Evolutionary conservation across 305 asterid genomes (phyloP).

Genomic region (Fraxinus albicans): DNA sequence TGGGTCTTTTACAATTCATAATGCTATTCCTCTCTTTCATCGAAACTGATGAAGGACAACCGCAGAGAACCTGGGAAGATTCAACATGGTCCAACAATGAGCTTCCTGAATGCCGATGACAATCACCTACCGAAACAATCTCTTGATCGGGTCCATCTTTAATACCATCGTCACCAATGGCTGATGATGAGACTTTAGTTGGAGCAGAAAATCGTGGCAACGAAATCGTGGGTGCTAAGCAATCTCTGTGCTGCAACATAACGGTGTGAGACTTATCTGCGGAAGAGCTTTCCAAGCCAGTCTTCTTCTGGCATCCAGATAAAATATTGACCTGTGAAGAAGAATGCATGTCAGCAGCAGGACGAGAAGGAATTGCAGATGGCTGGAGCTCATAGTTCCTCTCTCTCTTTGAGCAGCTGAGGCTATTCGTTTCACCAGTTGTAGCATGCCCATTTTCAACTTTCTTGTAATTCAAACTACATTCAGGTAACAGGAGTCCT

Average conservation of each 20-base stretch:
- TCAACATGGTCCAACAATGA: conserved; percentile 41
- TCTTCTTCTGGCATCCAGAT: conserved; percentile 34
- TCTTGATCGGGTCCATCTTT: conserved; percentile 35
- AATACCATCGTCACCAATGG: conserved; percentile 30
- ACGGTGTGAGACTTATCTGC: conserved; percentile 31
- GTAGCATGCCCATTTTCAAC: conserved; percentile 30
- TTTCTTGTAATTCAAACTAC: conserved; percentile 21
- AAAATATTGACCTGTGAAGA: conserved; percentile 27
- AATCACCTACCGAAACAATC: conserved; percentile 32
- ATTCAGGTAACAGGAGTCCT: conserved; percentile 11
- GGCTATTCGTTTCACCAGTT: conserved; percentile 32
- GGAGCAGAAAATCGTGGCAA: conserved; percentile 48
- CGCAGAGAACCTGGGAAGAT: conserved; percentile 50
- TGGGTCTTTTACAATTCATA: conserved; percentile 39
- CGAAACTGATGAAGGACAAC: conserved; percentile 55
- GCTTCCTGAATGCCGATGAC: conserved; percentile 36
- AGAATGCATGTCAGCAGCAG: conserved; percentile 31
- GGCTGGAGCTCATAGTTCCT: conserved; percentile 27
- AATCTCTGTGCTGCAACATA: conserved; percentile 35
- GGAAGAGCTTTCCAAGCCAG: conserved; percentile 28
- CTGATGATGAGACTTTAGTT: conserved; percentile 42
- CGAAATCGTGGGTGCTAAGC: conserved; percentile 36
- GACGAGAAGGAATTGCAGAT: conserved; percentile 30
- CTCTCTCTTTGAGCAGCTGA: conserved; percentile 20
- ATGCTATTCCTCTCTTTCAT: conserved; percentile 43